Conservation (phyloP, 2,329 filamentous ascomycete species). For the Colletotrichum navitas region DNA sequence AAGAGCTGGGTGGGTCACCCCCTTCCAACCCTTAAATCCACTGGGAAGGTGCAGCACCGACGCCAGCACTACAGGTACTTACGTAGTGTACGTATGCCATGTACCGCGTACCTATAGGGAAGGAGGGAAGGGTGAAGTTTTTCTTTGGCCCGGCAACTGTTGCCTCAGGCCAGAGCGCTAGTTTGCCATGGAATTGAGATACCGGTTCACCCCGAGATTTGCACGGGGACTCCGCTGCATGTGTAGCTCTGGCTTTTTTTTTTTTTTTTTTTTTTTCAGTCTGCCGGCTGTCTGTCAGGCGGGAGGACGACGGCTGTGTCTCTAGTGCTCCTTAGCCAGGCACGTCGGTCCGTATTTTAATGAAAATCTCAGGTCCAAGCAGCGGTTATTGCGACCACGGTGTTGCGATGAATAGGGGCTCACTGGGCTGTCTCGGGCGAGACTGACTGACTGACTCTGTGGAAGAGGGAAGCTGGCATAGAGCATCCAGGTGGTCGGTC, state of each 20-base stretch:
- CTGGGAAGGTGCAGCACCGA: conserved; percentile 31
- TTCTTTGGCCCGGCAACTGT: conserved; percentile 35
- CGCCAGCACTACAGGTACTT: not conserved
- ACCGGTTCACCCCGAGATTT: conserved; percentile 45
- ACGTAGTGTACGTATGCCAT: too few species aligned
- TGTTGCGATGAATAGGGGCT: conserved; percentile 2
- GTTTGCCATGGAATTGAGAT: conserved; percentile 42
- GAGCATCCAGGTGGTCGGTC: conserved; percentile 22
- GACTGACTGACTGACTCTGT: not conserved
- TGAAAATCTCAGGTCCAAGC: not conserved
- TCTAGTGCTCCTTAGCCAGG: conserved; percentile 12
- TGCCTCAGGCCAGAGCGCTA: conserved; percentile 43
- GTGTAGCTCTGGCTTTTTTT: not conserved
- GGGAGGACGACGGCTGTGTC: not conserved
- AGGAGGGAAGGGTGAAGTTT: conserved; percentile 4
- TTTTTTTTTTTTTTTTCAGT: too few species aligned
- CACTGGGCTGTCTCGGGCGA: not conserved
- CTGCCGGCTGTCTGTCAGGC: conserved; percentile 3
- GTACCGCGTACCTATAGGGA: not conserved
- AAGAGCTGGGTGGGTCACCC: conserved; percentile 24
- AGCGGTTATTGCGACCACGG: not conserved
- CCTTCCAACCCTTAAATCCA: conserved; percentile 40
- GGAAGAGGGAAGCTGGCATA: not conserved
- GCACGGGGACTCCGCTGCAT: conserved; percentile 41
- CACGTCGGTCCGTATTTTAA: not conserved